phyloP scores from a whole-genome alignment of 768 basidiomycete genomes.

The Calocera cornea region DNA sequence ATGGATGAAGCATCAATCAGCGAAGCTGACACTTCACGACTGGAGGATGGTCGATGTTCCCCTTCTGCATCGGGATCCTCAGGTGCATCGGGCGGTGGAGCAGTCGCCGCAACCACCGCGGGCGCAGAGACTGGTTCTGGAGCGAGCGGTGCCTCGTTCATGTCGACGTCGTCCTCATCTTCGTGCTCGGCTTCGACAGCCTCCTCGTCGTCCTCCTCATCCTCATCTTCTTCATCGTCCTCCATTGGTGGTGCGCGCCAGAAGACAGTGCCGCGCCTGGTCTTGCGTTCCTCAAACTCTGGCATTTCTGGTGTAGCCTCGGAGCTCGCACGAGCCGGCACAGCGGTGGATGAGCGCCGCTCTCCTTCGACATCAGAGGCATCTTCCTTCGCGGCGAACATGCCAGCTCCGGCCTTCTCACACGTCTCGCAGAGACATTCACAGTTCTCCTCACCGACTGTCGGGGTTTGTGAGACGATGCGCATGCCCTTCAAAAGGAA shows the following conservation, averaged over 20 bases:
- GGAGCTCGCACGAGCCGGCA: neutral
- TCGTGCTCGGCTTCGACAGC: neutral
- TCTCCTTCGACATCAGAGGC: neutral
- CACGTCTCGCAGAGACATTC: slow-evolving; percentile 80
- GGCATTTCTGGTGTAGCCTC: neutral
- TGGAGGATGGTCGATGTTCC: slow-evolving; percentile 21
- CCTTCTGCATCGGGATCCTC: slow-evolving; percentile 19
- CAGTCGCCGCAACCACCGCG: neutral
- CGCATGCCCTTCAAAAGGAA: slow-evolving; percentile 7
- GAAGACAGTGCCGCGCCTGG: neutral
- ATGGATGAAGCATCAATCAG: slow-evolving; percentile 21
- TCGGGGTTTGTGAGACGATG: slow-evolving; percentile 12
- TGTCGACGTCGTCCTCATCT: slow-evolving; percentile 10
- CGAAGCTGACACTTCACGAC: slow-evolving; percentile 19
- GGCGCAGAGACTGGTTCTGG: neutral
- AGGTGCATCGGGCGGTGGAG: slow-evolving; percentile 18
- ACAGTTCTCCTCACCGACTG: slow-evolving; percentile 54
- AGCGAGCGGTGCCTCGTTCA: neutral
- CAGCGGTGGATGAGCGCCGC: neutral
- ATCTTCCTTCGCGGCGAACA: slow-evolving; percentile 36
- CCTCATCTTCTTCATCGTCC: slow-evolving; percentile 15
- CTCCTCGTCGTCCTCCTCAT: slow-evolving; percentile 12
- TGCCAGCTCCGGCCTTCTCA: slow-evolving; percentile 60
- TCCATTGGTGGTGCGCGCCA: slow-evolving; percentile 15
- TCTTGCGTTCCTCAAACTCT: neutral